Conservation (phyloP, 108 stramenopile genomes). For the Cyclotella kingstonii region DNA sequence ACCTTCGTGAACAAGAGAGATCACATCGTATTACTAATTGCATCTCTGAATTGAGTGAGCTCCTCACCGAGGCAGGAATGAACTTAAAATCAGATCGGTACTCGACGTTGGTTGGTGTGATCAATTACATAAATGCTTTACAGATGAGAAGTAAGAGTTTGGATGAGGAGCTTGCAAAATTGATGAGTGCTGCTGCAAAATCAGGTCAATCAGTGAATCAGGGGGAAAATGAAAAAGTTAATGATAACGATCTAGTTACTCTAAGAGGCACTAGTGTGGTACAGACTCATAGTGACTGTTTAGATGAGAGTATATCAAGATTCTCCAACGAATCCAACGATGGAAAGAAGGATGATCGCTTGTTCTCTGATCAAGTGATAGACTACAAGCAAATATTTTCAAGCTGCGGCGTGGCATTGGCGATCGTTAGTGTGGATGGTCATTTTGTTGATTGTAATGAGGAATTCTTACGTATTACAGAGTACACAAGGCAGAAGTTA, state of each 20-base stretch:
- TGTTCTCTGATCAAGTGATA: conserved; percentile 61
- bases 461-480: conserved; percentile 58
- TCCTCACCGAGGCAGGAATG: conserved; percentile 57
- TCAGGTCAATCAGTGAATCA: conserved; percentile 54
- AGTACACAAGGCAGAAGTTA: conserved; percentile 45
- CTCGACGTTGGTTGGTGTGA: conserved; percentile 70
- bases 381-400: conserved; percentile 72
- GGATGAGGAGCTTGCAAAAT: conserved; percentile 68
- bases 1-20: conserved; percentile 75
- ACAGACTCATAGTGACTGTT: conserved; percentile 5
- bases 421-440: conserved; percentile 76
- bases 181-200: conserved; percentile 62
- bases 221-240: not conserved
- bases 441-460: conserved; percentile 78
- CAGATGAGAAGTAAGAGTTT: conserved; percentile 53
- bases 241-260: not conserved
- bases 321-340: conserved; percentile 8
- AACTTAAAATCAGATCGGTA: conserved; percentile 76
- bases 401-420: conserved; percentile 58
- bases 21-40: conserved; percentile 72
- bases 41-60: conserved; percentile 57
- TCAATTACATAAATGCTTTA: conserved; percentile 67
- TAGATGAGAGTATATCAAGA: conserved; percentile 11
- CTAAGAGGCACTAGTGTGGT: conserved; percentile 15
- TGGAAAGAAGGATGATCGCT: conserved; percentile 63